phyloP scores from a whole-genome alignment of 345 rosid genomes.

The Salix exigua region DNA sequence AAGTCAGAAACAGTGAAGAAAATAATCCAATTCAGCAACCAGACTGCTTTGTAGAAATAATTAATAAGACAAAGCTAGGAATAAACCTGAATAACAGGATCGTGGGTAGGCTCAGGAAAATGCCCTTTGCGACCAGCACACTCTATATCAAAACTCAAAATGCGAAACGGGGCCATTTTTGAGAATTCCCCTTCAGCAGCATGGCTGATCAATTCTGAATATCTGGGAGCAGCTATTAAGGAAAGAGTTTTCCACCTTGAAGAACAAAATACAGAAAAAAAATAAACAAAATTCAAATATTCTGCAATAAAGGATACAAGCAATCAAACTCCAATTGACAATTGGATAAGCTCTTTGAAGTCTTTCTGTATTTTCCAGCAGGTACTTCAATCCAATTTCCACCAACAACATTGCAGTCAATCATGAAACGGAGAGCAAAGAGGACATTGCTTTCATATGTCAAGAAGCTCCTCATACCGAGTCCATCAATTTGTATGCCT shows the following conservation, averaged over 20 bases:
- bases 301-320: slow-evolving; percentile 62
- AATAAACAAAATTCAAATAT: slow-evolving; percentile 9
- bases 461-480: slow-evolving; percentile 86
- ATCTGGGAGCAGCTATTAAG: slow-evolving; percentile 46
- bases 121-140: slow-evolving; percentile 99
- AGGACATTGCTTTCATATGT: slow-evolving; percentile 95
- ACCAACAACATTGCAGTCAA: slow-evolving; percentile 79
- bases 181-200: slow-evolving; percentile 87
- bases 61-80: slow-evolving; percentile 4
- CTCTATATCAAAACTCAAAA: slow-evolving; percentile 96
- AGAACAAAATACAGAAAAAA: neutral
- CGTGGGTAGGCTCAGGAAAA: slow-evolving; percentile 97
- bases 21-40: slow-evolving; percentile 7
- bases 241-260: slow-evolving; percentile 20
- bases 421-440: slow-evolving; percentile 94
- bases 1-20: slow-evolving; percentile 17
- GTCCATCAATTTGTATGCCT: slow-evolving; percentile 90
- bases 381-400: slow-evolving; percentile 99
- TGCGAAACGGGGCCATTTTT: slow-evolving; percentile 98
- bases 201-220: slow-evolving; percentile 79
- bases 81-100: slow-evolving; percentile 93
- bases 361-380: slow-evolving; percentile 70
- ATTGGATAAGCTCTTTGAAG: slow-evolving; percentile 55
- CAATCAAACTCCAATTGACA: slow-evolving; percentile 93
- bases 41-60: slow-evolving; percentile 5